Conservation (phyloP, 192 early-diverging fungal genomes). For the Entrophospora sp. region DNA sequence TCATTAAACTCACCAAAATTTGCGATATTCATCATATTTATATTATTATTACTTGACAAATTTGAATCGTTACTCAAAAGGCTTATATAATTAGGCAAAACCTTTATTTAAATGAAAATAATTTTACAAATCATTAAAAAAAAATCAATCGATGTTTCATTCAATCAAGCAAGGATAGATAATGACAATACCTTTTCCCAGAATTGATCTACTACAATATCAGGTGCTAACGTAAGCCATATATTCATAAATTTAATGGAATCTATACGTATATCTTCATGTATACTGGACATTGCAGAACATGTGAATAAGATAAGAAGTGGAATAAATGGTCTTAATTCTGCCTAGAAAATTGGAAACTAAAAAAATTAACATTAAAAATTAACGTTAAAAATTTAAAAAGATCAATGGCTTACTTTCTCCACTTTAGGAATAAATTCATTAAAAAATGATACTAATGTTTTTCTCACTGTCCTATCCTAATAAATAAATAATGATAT, state of each 20-base stretch:
- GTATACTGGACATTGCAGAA: conserved; percentile 84
- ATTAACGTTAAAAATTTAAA: not conserved
- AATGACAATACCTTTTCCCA: conserved; percentile 62
- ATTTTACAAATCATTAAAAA: not conserved
- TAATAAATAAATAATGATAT: not conserved
- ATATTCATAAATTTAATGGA: conserved; percentile 70
- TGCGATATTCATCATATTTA: too few species aligned
- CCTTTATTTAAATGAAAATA: conserved; percentile 22
- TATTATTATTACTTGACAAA: conserved; percentile 22
- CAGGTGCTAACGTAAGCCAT: conserved; percentile 57
- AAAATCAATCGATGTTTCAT: too few species aligned
- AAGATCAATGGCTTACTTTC: conserved; percentile 18
- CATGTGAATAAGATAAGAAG: conserved; percentile 71
- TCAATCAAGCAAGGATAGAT: too few species aligned
- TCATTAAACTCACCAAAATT: too few species aligned
- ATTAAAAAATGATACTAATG: conserved; percentile 26
- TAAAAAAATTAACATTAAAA: not conserved
- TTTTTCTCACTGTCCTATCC: conserved; percentile 35
- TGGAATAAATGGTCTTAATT: conserved; percentile 71
- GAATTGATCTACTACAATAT: conserved; percentile 49
- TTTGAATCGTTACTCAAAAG: conserved; percentile 49
- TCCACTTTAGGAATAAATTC: conserved; percentile 25
- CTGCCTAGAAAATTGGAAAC: conserved; percentile 25
- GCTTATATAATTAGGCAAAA: conserved; percentile 56
- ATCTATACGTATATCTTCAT: conserved; percentile 76